These are phyloP conservation scores for Exophiala viscosa DNA, from an alignment of 2,329 filamentous ascomycete genomes.

Conservation along the genomic window DNA sequence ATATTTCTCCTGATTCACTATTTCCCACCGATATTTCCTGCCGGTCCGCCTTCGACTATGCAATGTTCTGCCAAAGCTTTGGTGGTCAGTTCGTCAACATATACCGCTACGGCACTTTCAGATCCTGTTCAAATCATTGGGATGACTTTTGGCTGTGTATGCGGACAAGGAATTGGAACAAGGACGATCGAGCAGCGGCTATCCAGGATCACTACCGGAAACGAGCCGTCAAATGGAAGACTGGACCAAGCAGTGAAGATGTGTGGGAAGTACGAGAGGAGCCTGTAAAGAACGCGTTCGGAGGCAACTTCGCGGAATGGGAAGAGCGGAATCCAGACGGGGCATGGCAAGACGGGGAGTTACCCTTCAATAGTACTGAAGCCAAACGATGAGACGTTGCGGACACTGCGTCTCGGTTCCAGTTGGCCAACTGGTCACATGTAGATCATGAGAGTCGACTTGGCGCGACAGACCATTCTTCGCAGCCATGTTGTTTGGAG, in stretches of 20 bases:
- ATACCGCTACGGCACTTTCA: constrained; percentile 77
- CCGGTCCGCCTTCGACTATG: constrained; percentile 82
- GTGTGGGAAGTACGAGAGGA: constrained; percentile 74
- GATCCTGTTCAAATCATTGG: constrained; percentile 80
- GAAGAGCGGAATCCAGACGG: constrained; percentile 38
- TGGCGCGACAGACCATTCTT: too few species aligned
- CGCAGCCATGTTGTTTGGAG: too few species aligned
- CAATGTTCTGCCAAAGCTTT: constrained; percentile 89
- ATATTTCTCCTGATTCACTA: constrained; percentile 60
- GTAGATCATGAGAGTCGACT: too few species aligned
- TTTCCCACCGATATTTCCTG: constrained; percentile 84
- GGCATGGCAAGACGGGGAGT: constrained; percentile 38
- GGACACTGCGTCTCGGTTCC: too few species aligned
- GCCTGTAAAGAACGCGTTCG: constrained; percentile 53
- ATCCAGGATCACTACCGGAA: constrained; percentile 66
- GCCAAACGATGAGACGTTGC: neutral
- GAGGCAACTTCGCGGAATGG: constrained; percentile 42
- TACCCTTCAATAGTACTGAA: constrained; percentile 1
- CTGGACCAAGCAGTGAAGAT: constrained; percentile 76
- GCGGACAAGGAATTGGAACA: constrained; percentile 65
- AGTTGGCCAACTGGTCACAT: too few species aligned
- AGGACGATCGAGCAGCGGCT: constrained; percentile 55
- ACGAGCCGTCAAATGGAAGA: constrained; percentile 64
- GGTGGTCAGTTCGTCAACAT: constrained; percentile 85
- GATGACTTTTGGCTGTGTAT: constrained; percentile 98